A percentile compares a stretch with the other conserved stretches of the same genome.
phyloP scores from a whole-genome alignment of 202 grass and related monocot genomes.

The Alloteropsis angusta region DNA sequence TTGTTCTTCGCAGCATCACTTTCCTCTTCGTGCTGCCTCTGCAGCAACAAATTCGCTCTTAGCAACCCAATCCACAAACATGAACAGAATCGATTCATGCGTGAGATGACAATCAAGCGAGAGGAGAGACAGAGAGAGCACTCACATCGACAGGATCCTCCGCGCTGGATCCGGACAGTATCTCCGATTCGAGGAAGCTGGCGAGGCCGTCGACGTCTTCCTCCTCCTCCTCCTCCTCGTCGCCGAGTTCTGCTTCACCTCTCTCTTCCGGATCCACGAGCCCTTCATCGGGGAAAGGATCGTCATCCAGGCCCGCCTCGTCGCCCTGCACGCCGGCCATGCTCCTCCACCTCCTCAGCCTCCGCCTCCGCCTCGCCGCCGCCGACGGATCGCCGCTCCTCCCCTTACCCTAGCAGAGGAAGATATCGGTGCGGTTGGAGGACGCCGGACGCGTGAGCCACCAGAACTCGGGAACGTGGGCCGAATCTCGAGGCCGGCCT shows the following conservation, averaged over 20 bases:
- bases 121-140: not conserved
- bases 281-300: not conserved
- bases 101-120: not conserved
- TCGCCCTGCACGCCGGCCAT: conserved; percentile 3
- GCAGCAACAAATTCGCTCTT: not conserved
- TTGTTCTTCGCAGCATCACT: not conserved
- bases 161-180: conserved; percentile 44
- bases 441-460: conserved; percentile 4
- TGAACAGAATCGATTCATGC: not conserved
- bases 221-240: conserved; percentile 36
- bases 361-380: not conserved
- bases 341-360: not conserved
- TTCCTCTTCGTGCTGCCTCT: not conserved
- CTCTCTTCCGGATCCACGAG: not conserved
- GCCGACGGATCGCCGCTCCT: conserved; percentile 29
- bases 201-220: conserved; percentile 68
- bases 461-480: conserved; percentile 16
- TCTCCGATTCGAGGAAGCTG: conserved; percentile 79
- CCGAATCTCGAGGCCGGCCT: conserved; percentile 1
- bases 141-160: conserved; percentile 28
- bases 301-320: not conserved
- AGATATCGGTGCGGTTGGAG: conserved; percentile 30
- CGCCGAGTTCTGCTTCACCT: not conserved
- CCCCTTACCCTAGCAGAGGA: conserved; percentile 13
- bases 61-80: not conserved